These are phyloP conservation scores for Penicillium occitanis DNA, from an alignment of 2,329 filamentous ascomycete genomes.

Conservation along the genomic window DNA sequence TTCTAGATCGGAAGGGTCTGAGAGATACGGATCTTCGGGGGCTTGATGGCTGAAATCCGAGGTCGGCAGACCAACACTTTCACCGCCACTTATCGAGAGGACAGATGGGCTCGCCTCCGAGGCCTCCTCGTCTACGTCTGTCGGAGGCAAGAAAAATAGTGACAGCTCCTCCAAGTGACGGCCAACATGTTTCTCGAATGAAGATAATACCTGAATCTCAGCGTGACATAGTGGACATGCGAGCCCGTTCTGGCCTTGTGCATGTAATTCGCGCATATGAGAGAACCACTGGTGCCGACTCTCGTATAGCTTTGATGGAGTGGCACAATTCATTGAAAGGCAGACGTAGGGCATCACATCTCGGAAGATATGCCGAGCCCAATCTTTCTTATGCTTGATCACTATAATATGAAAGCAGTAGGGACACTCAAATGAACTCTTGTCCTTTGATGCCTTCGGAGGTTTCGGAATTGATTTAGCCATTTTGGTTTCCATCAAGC, in stretches of 20 bases:
- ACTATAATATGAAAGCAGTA: neutral
- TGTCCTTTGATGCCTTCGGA: neutral
- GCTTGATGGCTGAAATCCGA: constrained; percentile 34
- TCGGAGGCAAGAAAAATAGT: neutral
- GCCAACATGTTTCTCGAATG: neutral
- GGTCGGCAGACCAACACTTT: neutral
- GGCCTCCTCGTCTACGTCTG: neutral
- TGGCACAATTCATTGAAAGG: neutral
- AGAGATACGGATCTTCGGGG: constrained; percentile 41
- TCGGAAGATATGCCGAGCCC: neutral
- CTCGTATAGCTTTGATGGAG: neutral
- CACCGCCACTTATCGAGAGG: neutral
- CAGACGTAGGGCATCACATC: neutral
- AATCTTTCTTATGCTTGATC: neutral
- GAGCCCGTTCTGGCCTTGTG: neutral
- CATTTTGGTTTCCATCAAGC: neutral
- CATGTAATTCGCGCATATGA: neutral
- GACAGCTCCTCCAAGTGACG: neutral
- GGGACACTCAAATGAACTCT: neutral
- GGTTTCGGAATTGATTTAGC: neutral
- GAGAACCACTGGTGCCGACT: neutral
- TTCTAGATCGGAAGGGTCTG: constrained; percentile 39
- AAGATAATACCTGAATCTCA: neutral
- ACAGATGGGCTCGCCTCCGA: neutral
- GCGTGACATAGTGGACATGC: neutral